phyloP scores from a whole-genome alignment of 441 rosid genomes.

The Euphorbia corollata region DNA sequence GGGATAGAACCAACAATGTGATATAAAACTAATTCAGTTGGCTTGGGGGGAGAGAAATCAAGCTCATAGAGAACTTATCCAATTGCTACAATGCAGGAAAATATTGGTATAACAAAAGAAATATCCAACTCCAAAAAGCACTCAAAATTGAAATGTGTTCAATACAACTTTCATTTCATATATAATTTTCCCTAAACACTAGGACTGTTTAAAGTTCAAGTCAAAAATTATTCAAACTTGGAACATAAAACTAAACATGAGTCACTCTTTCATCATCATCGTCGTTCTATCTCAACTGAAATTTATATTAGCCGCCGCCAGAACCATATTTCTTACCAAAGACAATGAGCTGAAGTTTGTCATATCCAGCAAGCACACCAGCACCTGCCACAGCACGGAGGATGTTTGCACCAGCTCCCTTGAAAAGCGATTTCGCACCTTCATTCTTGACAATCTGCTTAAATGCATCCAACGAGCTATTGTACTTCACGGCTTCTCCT shows the following conservation, averaged over 20 bases:
- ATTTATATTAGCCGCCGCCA: conserved; percentile 47
- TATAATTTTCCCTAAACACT: conserved; percentile 14
- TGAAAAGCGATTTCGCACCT: conserved; percentile 75
- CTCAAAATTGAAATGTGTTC: conserved; percentile 21
- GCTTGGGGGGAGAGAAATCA: too few species aligned
- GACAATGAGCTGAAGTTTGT: conserved; percentile 72
- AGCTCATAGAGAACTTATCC: too few species aligned
- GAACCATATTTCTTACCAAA: conserved; percentile 86
- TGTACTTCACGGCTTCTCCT: conserved; percentile 88
- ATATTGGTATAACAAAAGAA: neutral
- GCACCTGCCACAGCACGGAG: conserved; percentile 93
- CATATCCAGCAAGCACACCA: conserved; percentile 93
- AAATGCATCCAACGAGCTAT: conserved; percentile 74
- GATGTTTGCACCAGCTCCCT: conserved; percentile 94
- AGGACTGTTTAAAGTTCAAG: conserved; percentile 15
- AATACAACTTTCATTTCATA: neutral
- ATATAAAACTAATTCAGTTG: conserved; percentile 23
- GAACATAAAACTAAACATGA: conserved; percentile 6
- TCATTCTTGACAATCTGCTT: conserved; percentile 64
- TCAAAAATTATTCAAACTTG: conserved; percentile 27
- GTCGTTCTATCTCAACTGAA: conserved; percentile 16
- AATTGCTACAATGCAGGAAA: conserved; percentile 14
- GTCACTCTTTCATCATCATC: conserved; percentile 17
- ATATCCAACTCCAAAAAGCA: conserved; percentile 13
- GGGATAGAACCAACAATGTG: conserved; percentile 67